A percentile compares a stretch with the other conserved stretches of the same genome.
These are phyloP conservation scores for Aspergillus calidoustus DNA, from an alignment of 2,329 filamentous ascomycete species.

Conservation along the genomic window DNA sequence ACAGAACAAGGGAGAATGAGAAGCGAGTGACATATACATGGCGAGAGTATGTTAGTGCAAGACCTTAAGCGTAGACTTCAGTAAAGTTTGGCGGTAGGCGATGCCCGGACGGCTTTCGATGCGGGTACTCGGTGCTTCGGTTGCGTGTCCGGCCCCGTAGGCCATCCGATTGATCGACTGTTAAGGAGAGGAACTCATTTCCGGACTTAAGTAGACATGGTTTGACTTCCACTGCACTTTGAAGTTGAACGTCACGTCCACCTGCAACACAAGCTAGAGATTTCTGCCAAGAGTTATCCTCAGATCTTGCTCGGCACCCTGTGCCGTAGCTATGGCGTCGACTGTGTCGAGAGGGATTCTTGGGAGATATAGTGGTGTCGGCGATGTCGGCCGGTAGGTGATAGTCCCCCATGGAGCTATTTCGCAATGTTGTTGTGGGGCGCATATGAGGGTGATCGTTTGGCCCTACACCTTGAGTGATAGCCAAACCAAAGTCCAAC, in stretches of 20 bases:
- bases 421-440: neutral
- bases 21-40: neutral
- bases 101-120: conserved; percentile 25
- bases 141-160: conserved; percentile 31
- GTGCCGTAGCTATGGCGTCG: neutral
- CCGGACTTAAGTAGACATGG: neutral
- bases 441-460: neutral
- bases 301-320: neutral
- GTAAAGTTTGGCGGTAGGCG: conserved; percentile 19
- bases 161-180: neutral
- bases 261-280: neutral
- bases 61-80: conserved; percentile 17
- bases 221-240: neutral
- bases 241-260: neutral
- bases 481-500: neutral
- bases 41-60: neutral
- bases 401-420: neutral
- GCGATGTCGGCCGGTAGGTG: neutral
- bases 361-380: neutral
- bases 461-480: neutral
- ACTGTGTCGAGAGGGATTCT: neutral
- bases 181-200: neutral
- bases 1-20: neutral
- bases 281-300: neutral
- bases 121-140: conserved; percentile 30